A percentile compares a stretch with the other conserved stretches of the same genome.
Conservation (phyloP, 2,329 filamentous ascomycete genomes). For the Phaeomoniella chlamydospora region DNA sequence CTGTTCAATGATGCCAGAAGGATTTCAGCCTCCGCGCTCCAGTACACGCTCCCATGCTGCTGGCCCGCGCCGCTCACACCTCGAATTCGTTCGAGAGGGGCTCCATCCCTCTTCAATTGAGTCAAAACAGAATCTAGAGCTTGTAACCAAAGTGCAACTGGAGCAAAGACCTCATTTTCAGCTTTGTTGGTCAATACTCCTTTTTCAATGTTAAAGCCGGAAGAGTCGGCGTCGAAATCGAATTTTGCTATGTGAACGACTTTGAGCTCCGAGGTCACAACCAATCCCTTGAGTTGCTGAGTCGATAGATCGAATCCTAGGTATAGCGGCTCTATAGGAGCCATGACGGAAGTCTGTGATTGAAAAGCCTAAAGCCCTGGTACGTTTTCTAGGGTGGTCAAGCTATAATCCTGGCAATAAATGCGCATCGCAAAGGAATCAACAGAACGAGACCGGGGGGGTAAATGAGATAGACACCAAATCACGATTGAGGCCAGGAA, state of each 20-base stretch:
- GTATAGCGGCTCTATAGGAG: conserved; percentile 49
- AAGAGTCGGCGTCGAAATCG: conserved; percentile 80
- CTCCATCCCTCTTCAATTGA: conserved; percentile 52
- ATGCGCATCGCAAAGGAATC: too few relatives aligned
- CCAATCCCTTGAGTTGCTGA: conserved; percentile 88
- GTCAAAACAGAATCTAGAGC: conserved; percentile 73
- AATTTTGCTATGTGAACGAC: conserved; percentile 77
- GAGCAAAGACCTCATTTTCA: conserved; percentile 82
- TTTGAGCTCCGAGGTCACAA: conserved; percentile 69
- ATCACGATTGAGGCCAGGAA: too few relatives aligned
- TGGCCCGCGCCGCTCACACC: conserved; percentile 87
- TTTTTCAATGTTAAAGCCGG: conserved; percentile 67
- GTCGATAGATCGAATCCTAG: conserved; percentile 93
- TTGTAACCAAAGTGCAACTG: conserved; percentile 89
- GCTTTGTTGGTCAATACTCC: conserved; percentile 71
- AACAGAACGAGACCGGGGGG: too few relatives aligned
- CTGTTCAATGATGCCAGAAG: conserved; percentile 48
- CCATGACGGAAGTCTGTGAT: conserved; percentile 19
- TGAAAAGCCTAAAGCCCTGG: too few relatives aligned
- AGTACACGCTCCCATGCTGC: conserved; percentile 96
- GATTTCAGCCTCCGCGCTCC: conserved; percentile 55
- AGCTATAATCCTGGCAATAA: too few relatives aligned
- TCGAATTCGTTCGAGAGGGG: conserved; percentile 60
- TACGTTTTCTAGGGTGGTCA: too few relatives aligned
- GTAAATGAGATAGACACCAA: too few relatives aligned